These are phyloP conservation scores for Thelephora aurantiotincta DNA, from an alignment of 768 basidiomycete genomes.

Conservation along the genomic window DNA sequence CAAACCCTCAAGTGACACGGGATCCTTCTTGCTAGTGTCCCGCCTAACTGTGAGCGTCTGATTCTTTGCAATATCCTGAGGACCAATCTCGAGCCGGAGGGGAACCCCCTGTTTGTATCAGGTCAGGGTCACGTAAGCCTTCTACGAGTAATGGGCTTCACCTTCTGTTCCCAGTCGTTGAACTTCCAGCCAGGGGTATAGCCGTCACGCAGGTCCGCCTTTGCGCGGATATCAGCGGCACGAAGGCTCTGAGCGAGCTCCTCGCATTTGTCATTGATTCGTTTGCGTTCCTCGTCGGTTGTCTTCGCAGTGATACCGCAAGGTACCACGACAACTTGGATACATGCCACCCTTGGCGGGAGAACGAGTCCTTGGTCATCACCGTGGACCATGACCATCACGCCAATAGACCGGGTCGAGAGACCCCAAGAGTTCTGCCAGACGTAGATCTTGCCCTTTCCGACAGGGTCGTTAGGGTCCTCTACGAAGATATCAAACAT, in stretches of 20 bases:
- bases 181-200: slow-evolving; percentile 99
- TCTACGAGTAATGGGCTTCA: slow-evolving; percentile 15
- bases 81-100: slow-evolving; percentile 92
- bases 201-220: slow-evolving; percentile 85
- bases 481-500: slow-evolving; percentile 99
- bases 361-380: slow-evolving; percentile 96
- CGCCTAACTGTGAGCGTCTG: slow-evolving; percentile 81
- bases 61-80: slow-evolving; percentile 73
- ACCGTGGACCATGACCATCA: slow-evolving; percentile 99
- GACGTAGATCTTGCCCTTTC: slow-evolving; percentile 61
- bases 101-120: slow-evolving; percentile 64
- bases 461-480: slow-evolving; percentile 66
- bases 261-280: slow-evolving; percentile 67
- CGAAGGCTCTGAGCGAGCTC: slow-evolving; percentile 62
- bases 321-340: slow-evolving; percentile 87
- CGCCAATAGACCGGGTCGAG: slow-evolving; percentile 89
- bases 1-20: slow-evolving; percentile 37
- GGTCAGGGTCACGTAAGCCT: neutral
- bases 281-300: slow-evolving; percentile 46
- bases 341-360: slow-evolving; percentile 89
- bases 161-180: slow-evolving; percentile 99
- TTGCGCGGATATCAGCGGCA: slow-evolving; percentile 65
- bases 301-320: slow-evolving; percentile 88
- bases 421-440: slow-evolving; percentile 99
- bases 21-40: slow-evolving; percentile 47